These are phyloP conservation scores for Arabis hirsuta DNA, from an alignment of 345 rosid species.

Conservation along the genomic window DNA sequence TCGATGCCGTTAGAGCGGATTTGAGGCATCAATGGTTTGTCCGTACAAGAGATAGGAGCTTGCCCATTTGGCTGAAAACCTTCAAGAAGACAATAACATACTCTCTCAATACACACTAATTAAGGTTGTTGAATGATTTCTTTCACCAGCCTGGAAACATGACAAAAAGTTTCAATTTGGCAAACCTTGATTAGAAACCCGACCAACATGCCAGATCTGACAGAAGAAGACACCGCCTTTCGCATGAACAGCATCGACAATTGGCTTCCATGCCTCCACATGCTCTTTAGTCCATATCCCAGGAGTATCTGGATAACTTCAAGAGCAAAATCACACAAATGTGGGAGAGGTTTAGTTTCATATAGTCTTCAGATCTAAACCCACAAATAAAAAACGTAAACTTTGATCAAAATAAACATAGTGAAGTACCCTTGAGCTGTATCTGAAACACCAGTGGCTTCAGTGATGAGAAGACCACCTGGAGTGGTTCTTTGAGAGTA, in stretches of 20 bases:
- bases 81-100: neutral
- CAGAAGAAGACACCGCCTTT: conserved; percentile 76
- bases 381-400: conserved; percentile 9
- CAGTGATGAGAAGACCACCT: conserved; percentile 66
- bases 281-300: conserved; percentile 87
- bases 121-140: neutral
- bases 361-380: conserved; percentile 9
- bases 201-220: conserved; percentile 78
- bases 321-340: conserved; percentile 24
- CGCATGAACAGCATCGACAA: conserved; percentile 84
- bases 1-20: conserved; percentile 51
- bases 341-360: neutral
- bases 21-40: conserved; percentile 58
- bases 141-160: neutral
- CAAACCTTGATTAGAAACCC: conserved; percentile 59
- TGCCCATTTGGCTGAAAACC: conserved; percentile 66
- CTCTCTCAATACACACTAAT: neutral
- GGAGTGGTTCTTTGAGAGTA: conserved; percentile 68
- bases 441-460: conserved; percentile 69
- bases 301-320: conserved; percentile 54
- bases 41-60: conserved; percentile 65
- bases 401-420: neutral
- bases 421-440: conserved; percentile 55
- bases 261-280: conserved; percentile 88
- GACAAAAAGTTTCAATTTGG: neutral